Evolutionary conservation across 1,284 basidiomycete genomes (phyloP), one percentile per base, ranked within the genome.

Genomic region (Ganoderma leucocontextum): DNA sequence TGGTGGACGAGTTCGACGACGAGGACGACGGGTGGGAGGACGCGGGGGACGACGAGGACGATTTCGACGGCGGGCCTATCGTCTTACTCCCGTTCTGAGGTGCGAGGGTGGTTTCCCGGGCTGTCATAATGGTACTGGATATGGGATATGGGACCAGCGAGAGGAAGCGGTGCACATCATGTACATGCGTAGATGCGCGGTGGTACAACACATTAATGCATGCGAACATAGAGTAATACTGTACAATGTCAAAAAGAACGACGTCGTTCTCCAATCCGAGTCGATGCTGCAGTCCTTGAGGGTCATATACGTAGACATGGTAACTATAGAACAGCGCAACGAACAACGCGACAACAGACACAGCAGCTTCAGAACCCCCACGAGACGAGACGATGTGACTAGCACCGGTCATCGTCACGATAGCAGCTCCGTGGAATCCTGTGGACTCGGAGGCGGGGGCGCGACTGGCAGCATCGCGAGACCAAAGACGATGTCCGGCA

Each of bases 401-500:
- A 35, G 17, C 15, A 55, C 22, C 6, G n/a, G 38, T 9, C 4
- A 60, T 22, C 57, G 22, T 60, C 58, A 60, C 22, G 58, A 60
- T 2, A 12, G 17, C 19, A 35, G 6, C 15, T 58, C 55, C 35
- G 9, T 3, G 0, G 13, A 13, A 13, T 22, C 36, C 35, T 12
- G n/a, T 2, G 25, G 38, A 60, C 12, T 39, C 13, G 36, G 58
- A 13, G 58, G 17, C 58, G 58, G 38, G 12, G 12, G 19, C 12
- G 22, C 38, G 36, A 72, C 6, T 0, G 66, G 47, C 47, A 84
- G 75, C 59, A 79, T 78, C 47, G 83, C 79, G 15, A 84, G 75
- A 12, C 86, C 86, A 22, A 87, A 77, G 13, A 82, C 80, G 10
- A 87, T 78, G 61, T 86, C 82, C n/a, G 85, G 85, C 38, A 87